A percentile compares a stretch with the other conserved stretches of the same genome.
Evolutionary conservation across 2,329 filamentous ascomycete genomes (phyloP).

Genomic region (Davidsoniella neocaledoniae): DNA sequence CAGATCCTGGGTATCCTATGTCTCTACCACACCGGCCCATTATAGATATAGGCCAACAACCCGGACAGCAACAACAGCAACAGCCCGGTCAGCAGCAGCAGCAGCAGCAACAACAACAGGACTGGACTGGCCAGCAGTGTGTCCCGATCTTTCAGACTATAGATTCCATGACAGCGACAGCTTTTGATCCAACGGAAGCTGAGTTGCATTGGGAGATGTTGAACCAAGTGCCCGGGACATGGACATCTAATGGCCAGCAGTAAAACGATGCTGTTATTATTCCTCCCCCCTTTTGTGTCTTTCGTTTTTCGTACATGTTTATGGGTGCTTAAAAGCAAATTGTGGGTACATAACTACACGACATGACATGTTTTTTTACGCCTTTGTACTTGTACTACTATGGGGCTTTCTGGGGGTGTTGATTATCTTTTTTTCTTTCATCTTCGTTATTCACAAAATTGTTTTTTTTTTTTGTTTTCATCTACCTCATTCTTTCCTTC

Average conservation of each 20-base stretch:
- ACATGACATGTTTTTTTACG: too few relatives aligned
- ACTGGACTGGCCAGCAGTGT: constrained; percentile 1
- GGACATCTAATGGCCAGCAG: neutral
- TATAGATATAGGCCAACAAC: neutral
- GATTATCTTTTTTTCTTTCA: neutral
- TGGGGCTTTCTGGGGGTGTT: too few relatives aligned
- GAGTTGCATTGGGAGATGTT: constrained; percentile 2
- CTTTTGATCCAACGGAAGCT: neutral
- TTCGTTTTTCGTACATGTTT: neutral
- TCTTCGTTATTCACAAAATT: neutral
- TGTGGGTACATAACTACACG: too few relatives aligned
- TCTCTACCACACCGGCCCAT: constrained; percentile 5
- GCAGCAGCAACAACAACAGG: neutral
- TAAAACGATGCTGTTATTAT: neutral
- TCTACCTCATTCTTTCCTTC: too few relatives aligned
- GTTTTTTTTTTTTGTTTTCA: neutral
- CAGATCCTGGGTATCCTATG: constrained; percentile 1
- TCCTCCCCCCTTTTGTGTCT: neutral
- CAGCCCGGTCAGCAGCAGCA: neutral
- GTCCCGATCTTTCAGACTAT: constrained; percentile 3
- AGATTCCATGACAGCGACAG: neutral
- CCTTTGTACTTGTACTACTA: too few relatives aligned
- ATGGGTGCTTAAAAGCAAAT: neutral
- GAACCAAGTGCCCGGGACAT: neutral
- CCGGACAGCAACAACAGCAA: neutral